Evolutionary conservation across 2,329 filamentous ascomycete species (phyloP), one percentile per base, ranked within the genome.

Genomic region (Neofusicoccum sp.): DNA sequence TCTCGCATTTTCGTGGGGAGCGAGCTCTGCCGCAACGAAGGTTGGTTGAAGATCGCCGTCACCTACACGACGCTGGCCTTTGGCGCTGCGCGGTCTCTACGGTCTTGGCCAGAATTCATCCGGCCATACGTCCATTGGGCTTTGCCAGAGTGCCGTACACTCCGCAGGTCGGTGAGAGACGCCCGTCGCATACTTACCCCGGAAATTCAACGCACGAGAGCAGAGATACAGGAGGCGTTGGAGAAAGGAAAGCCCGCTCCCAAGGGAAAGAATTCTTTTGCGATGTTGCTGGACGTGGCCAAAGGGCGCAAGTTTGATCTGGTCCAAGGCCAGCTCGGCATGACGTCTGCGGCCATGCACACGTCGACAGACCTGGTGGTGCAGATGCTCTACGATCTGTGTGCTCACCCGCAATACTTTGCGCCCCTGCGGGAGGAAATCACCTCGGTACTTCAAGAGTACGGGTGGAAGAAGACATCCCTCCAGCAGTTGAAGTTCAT

Each of bases 191-290:
- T 44, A n/a, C n/a, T 44, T 11, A 56, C 68, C 2, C 74, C 76
- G 0, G 72, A 74, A 48, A 70, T 79, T 33, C 44, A 70, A 1
- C 66, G 70, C 22, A 70, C 77, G 56, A 44, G 68, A 67, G 41
- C 41, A 6, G 6, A 44, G 41, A 12, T 44, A n/a, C 41, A n/a
- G 41, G 11, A 6, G 9, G 41, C 14, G 11, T 44, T 11, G 41
- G 41, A 44, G 41, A 2, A n/a, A n/a, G 12, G 41, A n/a, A 11
- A 16, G 41, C 2, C 4, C 12, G 41, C 14, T 69, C 64, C 66
- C 66, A 16, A 61, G 66, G 47, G 71, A 73, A 44, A 44, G 4
- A 44, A 44, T n/a, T 3, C 16, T 2, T 6, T 44, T n/a, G 11
- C 14, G 12, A 44, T 44, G 41, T 6, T 44, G 9, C 52, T 68